Evolutionary conservation across 106 monocot genomes (phyloP), one percentile per base, ranked within the genome.

Genomic region (Acanthochlamys bracteata): DNA sequence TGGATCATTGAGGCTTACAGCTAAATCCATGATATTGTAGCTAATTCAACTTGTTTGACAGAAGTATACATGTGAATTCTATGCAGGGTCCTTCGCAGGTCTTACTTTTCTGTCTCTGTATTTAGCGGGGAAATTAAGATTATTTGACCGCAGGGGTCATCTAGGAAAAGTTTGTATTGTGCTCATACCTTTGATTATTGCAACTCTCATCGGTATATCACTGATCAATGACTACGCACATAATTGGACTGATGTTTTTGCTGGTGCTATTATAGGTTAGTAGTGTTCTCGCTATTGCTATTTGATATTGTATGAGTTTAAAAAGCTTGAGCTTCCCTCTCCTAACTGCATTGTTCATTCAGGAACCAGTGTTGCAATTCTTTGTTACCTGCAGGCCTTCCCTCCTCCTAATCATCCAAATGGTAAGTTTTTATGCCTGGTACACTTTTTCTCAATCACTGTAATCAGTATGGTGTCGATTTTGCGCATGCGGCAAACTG

Each of bases 161-260:
- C 66, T 88, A 13, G 74, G 76, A 39, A 92, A 92, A 63, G 82
- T 92, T 22, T 92, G 92, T 69, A 60, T 88, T 54, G 67, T 88
- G 33, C 73, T 92, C 64, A 61, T 84, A 71, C 92, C 88, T 43
- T 39, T 92, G n/a, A 72, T 82, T 51, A 22, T 56, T 24, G 92
- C 92, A 61, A 61, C 78, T 4, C 67, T 92, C 15, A 69, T 92
- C 61, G 92, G 74, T 20, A 75, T 92, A 42, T 92, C 92, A 42
- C 39, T 79, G 57, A 69, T 92, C 27, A 79, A 87, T 75, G 88
- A 92, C 64, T 92, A 92, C 69, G 66, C 79, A 65, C 87, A 92
- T 67, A 88, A 92, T 20, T 92, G 92, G 92, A 63, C 81, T 26
- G 92, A 87, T 82, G 87, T 92, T 12, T 84, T 92, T 74, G 84